Percentiles rank a stretch among this genome's conserved stretches.
Evolutionary conservation across 306 rosid genomes (phyloP).

Genomic region (Quercus wislizeni): DNA sequence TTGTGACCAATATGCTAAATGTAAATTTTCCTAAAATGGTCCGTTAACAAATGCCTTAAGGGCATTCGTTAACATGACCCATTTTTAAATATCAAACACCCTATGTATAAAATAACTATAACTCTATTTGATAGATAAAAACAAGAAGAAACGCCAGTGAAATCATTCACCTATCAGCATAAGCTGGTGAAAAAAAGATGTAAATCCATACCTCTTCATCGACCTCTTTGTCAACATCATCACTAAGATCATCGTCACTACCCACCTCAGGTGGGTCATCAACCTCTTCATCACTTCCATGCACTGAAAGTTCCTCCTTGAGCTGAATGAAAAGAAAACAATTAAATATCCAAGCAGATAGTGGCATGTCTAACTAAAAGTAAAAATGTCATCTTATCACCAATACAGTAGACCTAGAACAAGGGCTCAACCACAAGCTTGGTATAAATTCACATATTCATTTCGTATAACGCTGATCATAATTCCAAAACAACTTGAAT

Average conservation of each 20-base stretch:
- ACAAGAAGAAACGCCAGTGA: not conserved
- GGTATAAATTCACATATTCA: not conserved
- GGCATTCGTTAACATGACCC: too few relatives aligned
- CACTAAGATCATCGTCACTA: conserved; percentile 86
- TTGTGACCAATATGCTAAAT: too few relatives aligned
- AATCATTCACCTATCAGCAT: not conserved
- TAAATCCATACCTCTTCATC: conserved; percentile 67
- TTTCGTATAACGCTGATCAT: not conserved
- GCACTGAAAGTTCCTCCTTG: conserved; percentile 78
- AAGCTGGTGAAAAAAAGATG: not conserved
- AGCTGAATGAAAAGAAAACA: conserved; percentile 38
- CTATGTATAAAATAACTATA: too few relatives aligned
- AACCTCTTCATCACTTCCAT: conserved; percentile 93
- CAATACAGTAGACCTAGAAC: not conserved
- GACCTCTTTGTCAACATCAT: conserved; percentile 45
- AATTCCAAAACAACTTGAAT: not conserved
- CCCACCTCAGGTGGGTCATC: conserved; percentile 73
- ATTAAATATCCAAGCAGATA: not conserved
- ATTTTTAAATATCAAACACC: too few relatives aligned
- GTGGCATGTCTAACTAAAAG: not conserved
- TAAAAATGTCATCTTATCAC: not conserved
- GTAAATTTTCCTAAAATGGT: too few relatives aligned
- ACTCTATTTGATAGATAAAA: too few relatives aligned
- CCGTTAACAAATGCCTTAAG: too few relatives aligned
- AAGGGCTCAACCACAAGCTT: not conserved